Percentiles rank a stretch among this genome's conserved stretches.
These are phyloP conservation scores for Mimosa bimucronata DNA, from an alignment of 306 rosid genomes.

Conservation along the genomic window DNA sequence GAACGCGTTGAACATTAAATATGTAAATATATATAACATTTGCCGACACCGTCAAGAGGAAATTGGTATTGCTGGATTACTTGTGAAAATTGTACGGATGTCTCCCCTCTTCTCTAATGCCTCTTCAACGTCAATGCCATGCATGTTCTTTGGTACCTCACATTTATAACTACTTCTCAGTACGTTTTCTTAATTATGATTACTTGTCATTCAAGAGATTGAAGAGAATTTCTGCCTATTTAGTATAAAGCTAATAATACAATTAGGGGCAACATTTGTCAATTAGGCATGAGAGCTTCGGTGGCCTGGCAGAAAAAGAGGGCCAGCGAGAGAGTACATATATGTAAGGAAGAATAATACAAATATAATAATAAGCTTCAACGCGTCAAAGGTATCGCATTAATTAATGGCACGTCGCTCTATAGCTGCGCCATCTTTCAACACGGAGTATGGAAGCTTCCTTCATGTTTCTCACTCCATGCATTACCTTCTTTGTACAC, in stretches of 20 bases:
- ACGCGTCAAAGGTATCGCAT: slow-evolving; percentile 48
- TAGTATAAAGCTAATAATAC: background rate
- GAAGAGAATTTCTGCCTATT: background rate
- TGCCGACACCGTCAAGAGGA: slow-evolving; percentile 53
- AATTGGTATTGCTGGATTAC: slow-evolving; percentile 11
- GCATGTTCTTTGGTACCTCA: background rate
- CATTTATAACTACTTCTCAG: background rate
- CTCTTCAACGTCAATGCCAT: background rate
- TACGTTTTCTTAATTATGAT: background rate
- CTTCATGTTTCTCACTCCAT: slow-evolving; percentile 22
- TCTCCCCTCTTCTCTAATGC: background rate
- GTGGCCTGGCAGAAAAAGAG: background rate
- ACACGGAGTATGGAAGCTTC: slow-evolving; percentile 40
- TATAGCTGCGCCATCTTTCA: slow-evolving; percentile 21
- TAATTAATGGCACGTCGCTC: slow-evolving; percentile 31
- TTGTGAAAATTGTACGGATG: slow-evolving; percentile 15
- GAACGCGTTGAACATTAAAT: background rate
- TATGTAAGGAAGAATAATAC: background rate
- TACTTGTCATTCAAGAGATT: background rate
- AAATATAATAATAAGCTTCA: slow-evolving; percentile 1
- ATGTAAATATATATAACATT: no score
- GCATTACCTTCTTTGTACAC: background rate
- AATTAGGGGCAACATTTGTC: background rate
- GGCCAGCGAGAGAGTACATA: no score
- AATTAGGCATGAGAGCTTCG: background rate